Conservation (phyloP, 495 filamentous ascomycete species). For the Penicillium robsamsonii region DNA sequence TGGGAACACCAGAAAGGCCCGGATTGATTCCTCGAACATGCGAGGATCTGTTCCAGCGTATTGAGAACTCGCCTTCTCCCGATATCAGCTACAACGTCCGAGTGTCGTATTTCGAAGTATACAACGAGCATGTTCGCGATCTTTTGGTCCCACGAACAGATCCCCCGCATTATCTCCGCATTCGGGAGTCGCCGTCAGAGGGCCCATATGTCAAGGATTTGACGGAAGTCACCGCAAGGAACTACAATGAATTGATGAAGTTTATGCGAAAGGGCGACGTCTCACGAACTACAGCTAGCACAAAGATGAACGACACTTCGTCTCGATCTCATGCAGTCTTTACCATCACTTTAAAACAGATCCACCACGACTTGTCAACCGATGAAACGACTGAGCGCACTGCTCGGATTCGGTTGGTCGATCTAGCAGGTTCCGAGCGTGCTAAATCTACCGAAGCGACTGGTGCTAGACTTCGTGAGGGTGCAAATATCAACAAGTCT, state of each 20-base stretch:
- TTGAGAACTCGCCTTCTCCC: conserved; percentile 76
- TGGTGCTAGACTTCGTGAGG: conserved; percentile 84
- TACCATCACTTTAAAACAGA: conserved; percentile 96
- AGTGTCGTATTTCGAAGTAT: conserved; percentile 98
- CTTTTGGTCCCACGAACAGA: conserved; percentile 75
- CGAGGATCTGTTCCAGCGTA: conserved; percentile 92
- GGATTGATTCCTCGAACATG: conserved; percentile 97
- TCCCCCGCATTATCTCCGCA: conserved; percentile 89
- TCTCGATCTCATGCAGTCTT: conserved; percentile 95
- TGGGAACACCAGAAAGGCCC: conserved; percentile 84
- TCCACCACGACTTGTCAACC: conserved; percentile 88
- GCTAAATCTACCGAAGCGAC: conserved; percentile 96
- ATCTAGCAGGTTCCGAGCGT: conserved; percentile 91
- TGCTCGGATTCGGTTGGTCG: conserved; percentile 90
- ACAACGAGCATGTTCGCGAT: conserved; percentile 98
- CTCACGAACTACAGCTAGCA: conserved; percentile 88
- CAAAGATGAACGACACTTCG: conserved; percentile 99
- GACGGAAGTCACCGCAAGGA: conserved; percentile 85
- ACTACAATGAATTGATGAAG: conserved; percentile 76
- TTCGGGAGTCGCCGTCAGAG: conserved; percentile 90
- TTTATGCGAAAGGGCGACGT: conserved; percentile 88
- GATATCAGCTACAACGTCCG: conserved; percentile 95
- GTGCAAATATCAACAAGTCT: conserved; percentile 98
- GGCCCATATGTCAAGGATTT: conserved; percentile 98
- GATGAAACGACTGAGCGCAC: conserved; percentile 94